Evolutionary conservation across 768 basidiomycete species (phyloP), one percentile per base, ranked within the genome.

Genomic region (Phylloporus arenicola): DNA sequence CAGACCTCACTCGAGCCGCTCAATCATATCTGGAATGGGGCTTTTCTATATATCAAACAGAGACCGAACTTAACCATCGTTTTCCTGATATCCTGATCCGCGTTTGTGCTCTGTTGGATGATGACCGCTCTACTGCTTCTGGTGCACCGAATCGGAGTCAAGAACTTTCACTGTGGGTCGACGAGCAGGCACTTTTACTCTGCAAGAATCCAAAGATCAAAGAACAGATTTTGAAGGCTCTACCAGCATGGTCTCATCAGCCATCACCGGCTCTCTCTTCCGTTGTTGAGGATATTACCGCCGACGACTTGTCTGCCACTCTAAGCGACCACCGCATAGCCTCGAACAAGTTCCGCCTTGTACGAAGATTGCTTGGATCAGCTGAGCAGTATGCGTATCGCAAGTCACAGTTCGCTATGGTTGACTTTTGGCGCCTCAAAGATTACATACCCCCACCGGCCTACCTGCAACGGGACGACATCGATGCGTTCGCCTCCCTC

Each of bases 371-470:
- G n/a, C 72, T 72, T 3, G 76, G 81, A 19, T 68, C 77, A 51
- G 71, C 79, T 3, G 58, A 66, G 6, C 61, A 64, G 13, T 62
- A 67, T 4, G 61, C 68, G 10, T 74, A 78, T 42, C 64, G 70
- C 13, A 65, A 69, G 47, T 63, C 65, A 7, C 71, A 72, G 25
- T 88, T 88, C 48, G 70, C 79, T 0, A 69, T 70, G 46, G 71
- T 71, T 9, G 82, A 86, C 55, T 92, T 94, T 64, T 96, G 92
- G 92, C 78, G 82, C 34, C 69, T 95, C 61, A 92, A 91, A 62
- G 81, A 82, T 20, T 84, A 78, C 59, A 84, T 93, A 38, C 88
- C 88, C 6, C 47, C 74, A 2, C 54, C 59, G 6, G 67, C 72
- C 1, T 68, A 75, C 25, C 68, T 91, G n/a, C 78, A 80, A 43